These are phyloP conservation scores for Linum usitatissimum DNA, from an alignment of 345 rosid genomes.

Conservation along the genomic window DNA sequence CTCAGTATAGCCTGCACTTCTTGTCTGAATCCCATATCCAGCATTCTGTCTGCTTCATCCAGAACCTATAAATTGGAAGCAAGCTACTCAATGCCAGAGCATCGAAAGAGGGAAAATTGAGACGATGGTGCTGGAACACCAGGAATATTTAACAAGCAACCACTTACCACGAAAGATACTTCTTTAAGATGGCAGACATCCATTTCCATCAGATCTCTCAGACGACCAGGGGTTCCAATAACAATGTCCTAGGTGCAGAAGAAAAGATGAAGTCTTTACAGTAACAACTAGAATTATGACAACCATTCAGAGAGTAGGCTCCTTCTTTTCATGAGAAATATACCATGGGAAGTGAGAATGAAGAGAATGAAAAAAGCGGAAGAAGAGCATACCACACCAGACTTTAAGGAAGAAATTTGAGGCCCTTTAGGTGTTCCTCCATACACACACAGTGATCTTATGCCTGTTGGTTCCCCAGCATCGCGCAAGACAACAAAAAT, in stretches of 20 bases:
- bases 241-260: conserved; percentile 52
- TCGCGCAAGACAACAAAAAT: conserved; percentile 61
- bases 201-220: conserved; percentile 82
- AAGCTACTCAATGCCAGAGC: conserved; percentile 8
- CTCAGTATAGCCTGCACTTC: conserved; percentile 82
- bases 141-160: not conserved
- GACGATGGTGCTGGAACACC: not conserved
- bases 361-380: not conserved
- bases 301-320: not conserved
- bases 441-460: conserved; percentile 68
- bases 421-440: conserved; percentile 89
- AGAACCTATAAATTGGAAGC: conserved; percentile 40
- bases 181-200: conserved; percentile 56
- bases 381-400: conserved; percentile 63
- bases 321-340: not conserved
- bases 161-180: conserved; percentile 83
- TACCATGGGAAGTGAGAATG: not conserved
- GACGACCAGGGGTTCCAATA: conserved; percentile 94
- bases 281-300: not conserved
- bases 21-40: conserved; percentile 96
- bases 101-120: not conserved
- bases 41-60: conserved; percentile 99
- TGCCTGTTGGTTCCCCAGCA: conserved; percentile 71
- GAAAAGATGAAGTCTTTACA: not conserved
- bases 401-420: conserved; percentile 52